Evolutionary conservation across 2,329 filamentous ascomycete genomes (phyloP).

Genomic region (Scedosporium aurantiacum): DNA sequence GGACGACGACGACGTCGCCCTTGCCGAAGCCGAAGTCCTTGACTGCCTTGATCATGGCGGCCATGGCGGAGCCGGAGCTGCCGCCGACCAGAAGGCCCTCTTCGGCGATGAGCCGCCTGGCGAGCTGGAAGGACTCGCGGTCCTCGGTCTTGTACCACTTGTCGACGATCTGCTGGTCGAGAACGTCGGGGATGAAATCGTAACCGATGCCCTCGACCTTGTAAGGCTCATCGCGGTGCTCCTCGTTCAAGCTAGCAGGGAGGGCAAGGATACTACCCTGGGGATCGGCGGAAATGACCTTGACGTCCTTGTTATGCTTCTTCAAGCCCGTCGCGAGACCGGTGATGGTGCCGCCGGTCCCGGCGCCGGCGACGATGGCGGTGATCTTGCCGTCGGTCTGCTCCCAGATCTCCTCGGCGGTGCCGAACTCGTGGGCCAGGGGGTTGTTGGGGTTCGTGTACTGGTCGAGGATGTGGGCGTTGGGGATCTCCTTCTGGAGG

Average conservation of each 20-base stretch:
- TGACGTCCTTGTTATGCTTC: conserved; percentile 78
- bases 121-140: conserved; percentile 77
- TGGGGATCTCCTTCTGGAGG: conserved; percentile 89
- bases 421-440: conserved; percentile 83
- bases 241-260: conserved; percentile 68
- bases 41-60: conserved; percentile 65
- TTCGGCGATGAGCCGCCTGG: conserved; percentile 83
- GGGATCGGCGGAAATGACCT: conserved; percentile 86
- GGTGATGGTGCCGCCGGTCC: conserved; percentile 91
- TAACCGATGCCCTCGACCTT: conserved; percentile 99
- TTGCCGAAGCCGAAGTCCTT: conserved; percentile 68
- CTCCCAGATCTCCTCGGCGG: conserved; percentile 90
- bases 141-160: conserved; percentile 99
- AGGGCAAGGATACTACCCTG: conserved; percentile 83
- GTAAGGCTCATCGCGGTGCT: conserved; percentile 72
- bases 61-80: conserved; percentile 85
- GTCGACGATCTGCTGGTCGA: conserved; percentile 70
- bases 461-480: conserved; percentile 94
- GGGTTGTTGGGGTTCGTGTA: conserved; percentile 91
- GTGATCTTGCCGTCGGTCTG: conserved; percentile 78
- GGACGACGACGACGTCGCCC: conserved; percentile 79
- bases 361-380: conserved; percentile 80
- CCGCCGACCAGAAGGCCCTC: conserved; percentile 91
- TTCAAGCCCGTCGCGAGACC: conserved; percentile 74
- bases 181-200: conserved; percentile 92